phyloP scores from a whole-genome alignment of 1,284 basidiomycete species.

The Cerioporus squamosus region DNA sequence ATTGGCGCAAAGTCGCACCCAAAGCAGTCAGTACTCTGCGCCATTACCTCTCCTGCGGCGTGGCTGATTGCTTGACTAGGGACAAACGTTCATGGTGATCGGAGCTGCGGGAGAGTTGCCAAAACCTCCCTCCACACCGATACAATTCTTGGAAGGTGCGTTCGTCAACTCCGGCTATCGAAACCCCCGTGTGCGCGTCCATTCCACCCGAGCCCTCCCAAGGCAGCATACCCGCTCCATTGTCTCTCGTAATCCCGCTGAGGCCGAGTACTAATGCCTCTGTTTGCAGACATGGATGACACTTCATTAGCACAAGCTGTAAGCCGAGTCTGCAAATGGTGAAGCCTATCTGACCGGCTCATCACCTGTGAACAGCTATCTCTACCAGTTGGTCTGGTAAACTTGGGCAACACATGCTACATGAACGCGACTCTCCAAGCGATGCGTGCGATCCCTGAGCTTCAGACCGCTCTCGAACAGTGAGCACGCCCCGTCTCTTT shows the following conservation, averaged over 20 bases:
- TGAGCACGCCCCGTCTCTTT: conserved; percentile 37
- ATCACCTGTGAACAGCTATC: conserved; percentile 45
- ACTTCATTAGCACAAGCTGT: conserved; percentile 81
- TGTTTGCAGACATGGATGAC: conserved; percentile 79
- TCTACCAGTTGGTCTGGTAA: conserved; percentile 72
- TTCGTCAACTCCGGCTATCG: neutral
- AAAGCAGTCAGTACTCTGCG: conserved; percentile 62
- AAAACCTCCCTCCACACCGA: conserved; percentile 78
- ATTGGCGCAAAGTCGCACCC: conserved; percentile 82
- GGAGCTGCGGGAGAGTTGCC: conserved; percentile 93
- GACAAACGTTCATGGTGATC: conserved; percentile 86
- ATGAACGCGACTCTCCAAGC: conserved; percentile 97
- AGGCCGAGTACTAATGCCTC: conserved; percentile 19
- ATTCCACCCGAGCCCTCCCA: too few relatives aligned
- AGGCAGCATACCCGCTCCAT: too few relatives aligned
- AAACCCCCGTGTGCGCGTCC: neutral
- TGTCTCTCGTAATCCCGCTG: too few relatives aligned
- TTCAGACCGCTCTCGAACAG: conserved; percentile 71
- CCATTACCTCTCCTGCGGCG: neutral
- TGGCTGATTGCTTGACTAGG: conserved; percentile 42
- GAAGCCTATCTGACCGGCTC: too few relatives aligned
- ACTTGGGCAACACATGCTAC: conserved; percentile 92
- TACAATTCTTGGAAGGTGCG: conserved; percentile 82
- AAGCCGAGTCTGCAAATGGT: conserved; percentile 31
- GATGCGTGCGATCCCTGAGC: conserved; percentile 88